These are phyloP conservation scores for Smallanthus sonchifolius DNA, from an alignment of 129 eudicot genomes.

Conservation along the genomic window DNA sequence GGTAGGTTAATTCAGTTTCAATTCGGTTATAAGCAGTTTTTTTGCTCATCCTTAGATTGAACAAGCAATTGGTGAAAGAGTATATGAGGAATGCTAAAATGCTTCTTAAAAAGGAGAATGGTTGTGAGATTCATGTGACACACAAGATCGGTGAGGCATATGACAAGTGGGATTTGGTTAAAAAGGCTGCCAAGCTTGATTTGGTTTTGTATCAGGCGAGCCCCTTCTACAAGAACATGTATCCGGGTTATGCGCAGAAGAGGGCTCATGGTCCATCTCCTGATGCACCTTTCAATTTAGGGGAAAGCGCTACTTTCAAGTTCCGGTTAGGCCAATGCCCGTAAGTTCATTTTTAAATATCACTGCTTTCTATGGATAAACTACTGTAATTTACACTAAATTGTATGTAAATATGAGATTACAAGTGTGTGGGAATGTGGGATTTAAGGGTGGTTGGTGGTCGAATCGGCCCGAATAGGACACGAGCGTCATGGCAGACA, in stretches of 20 bases:
- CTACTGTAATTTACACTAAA: too few relatives aligned
- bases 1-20: too few relatives aligned
- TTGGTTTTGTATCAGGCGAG: slow-evolving; percentile 22
- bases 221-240: slow-evolving; percentile 31
- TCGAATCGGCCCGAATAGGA: too few relatives aligned
- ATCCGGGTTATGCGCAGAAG: slow-evolving; percentile 41
- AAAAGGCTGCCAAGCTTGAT: slow-evolving; percentile 40
- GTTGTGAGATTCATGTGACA: slow-evolving; percentile 42
- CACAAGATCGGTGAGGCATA: slow-evolving; percentile 45
- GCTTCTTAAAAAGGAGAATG: slow-evolving; percentile 35
- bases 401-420: background rate
- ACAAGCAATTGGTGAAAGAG: slow-evolving; percentile 44
- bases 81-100: slow-evolving; percentile 38
- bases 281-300: slow-evolving; percentile 34
- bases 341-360: background rate
- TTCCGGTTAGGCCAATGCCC: slow-evolving; percentile 11
- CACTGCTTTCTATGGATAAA: background rate
- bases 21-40: too few relatives aligned
- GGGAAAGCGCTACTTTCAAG: slow-evolving; percentile 32
- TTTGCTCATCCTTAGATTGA: too few relatives aligned
- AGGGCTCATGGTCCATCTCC: slow-evolving; percentile 41
- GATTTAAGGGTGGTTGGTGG: too few relatives aligned
- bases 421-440: too few relatives aligned
- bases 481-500: too few relatives aligned
- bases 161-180: slow-evolving; percentile 44